Base-by-base conservation (phyloP, 2,329 filamentous ascomycete genomes). In the Diplodia scrobiculata region DNA sequence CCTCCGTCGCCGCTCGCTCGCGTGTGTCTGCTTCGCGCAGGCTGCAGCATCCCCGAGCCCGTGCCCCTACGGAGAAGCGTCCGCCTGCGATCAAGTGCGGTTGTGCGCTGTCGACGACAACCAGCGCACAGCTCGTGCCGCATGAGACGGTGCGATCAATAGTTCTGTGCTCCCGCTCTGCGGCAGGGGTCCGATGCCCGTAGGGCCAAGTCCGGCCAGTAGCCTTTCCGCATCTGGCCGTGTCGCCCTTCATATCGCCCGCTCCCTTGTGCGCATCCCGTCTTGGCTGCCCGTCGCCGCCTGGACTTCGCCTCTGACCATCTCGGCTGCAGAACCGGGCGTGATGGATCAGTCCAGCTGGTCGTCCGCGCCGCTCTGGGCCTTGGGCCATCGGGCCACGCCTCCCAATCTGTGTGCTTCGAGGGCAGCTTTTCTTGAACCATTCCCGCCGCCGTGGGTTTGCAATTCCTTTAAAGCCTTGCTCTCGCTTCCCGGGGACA, bases 241-340 rank as follows among this genome's bases (percentile, higher is more conserved):
- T 7, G 25, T 1, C 27, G 36, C 54, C 36, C 36, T 21, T 10
- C 55, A 59, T 48, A 32, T 59, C 55, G 55, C 47, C 58, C 58
- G 58, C 55, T 60, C 55, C 55, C 55, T 60, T 41, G 36, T 41
- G 55, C 55, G 17, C 27, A 59, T 59, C 38, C 17, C 38, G 38
- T 4, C 21, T 50, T 34, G 5, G n/a, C 21, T 62, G 58, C 58
- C 58, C 58, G 14, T 5, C 41, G 27, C n/a, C 9, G 58, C 58
- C 58, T 50, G 13, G 58, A n/a, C 4, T 11, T 62, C 45, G 58
- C 58, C 45, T 14, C 27, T 21, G 27, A 45, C 19, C 6, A 50
- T 62, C 41, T 48, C 58, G 58, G 41, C 58, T 62, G 45, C 29
- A 13, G 58, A 47, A 9, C 58, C 38, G 45, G 36, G 5, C 38